phyloP scores from a whole-genome alignment of 495 filamentous ascomycete genomes.

The Aspergillus nanangensis region DNA sequence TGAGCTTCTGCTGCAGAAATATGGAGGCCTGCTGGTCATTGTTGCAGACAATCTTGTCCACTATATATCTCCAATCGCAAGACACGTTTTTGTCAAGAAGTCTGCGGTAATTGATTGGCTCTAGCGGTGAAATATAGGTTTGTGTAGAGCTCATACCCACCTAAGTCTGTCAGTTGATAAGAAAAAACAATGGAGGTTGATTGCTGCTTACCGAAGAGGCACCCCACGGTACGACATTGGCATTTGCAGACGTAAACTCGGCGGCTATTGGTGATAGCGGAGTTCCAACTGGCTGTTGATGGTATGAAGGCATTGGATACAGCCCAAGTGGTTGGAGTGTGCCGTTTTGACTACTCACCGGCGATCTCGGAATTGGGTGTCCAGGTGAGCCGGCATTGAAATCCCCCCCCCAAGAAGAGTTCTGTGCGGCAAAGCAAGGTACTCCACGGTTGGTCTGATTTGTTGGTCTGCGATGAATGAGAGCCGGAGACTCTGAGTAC shows the following conservation, averaged over 20 bases:
- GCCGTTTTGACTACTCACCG: slow-evolving; percentile 32
- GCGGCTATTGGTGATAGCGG: slow-evolving; percentile 79
- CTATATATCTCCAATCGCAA: slow-evolving; percentile 99
- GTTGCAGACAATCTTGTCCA: slow-evolving; percentile 98
- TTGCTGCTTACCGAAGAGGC: slow-evolving; percentile 37
- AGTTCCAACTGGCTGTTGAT: slow-evolving; percentile 69
- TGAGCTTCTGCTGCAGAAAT: slow-evolving; percentile 97
- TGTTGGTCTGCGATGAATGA: slow-evolving; percentile 31
- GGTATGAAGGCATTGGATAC: slow-evolving; percentile 54
- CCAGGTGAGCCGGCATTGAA: slow-evolving; percentile 29
- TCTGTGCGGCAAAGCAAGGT: slow-evolving; percentile 28
- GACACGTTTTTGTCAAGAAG: slow-evolving; percentile 93
- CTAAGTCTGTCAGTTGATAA: slow-evolving; percentile 13
- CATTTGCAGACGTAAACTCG: slow-evolving; percentile 60
- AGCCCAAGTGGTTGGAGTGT: slow-evolving; percentile 44
- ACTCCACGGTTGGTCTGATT: slow-evolving; percentile 35
- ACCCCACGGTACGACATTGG: slow-evolving; percentile 45
- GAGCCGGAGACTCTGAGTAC: slow-evolving; percentile 27
- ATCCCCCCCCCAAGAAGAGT: slow-evolving; percentile 31
- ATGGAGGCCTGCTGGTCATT: slow-evolving; percentile 99
- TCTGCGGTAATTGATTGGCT: slow-evolving; percentile 96
- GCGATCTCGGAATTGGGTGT: slow-evolving; percentile 21
- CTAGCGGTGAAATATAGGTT: slow-evolving; percentile 79
- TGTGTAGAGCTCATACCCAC: slow-evolving; percentile 49
- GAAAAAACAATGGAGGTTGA: background rate